These are phyloP conservation scores for Euphorbia peplus DNA, from an alignment of 345 rosid genomes.

Conservation along the genomic window DNA sequence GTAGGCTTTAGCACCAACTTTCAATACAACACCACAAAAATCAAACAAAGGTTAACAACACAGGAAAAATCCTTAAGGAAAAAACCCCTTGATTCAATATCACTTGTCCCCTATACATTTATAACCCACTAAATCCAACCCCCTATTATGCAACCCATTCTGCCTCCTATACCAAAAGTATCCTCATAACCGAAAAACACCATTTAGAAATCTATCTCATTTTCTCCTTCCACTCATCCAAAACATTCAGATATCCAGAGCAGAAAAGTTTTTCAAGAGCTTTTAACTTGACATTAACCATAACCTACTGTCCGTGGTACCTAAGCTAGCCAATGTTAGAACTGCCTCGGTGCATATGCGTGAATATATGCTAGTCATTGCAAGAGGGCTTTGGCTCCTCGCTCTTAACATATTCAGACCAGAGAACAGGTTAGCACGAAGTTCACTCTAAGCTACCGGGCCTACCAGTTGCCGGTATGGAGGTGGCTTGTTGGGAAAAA, in stretches of 20 bases:
- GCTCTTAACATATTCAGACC: conserved; percentile 56
- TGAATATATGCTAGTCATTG: conserved; percentile 58
- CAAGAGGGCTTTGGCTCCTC: conserved; percentile 34
- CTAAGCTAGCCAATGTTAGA: conserved; percentile 25
- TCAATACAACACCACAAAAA: neutral
- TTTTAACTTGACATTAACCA: conserved; percentile 17
- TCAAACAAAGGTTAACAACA: neutral
- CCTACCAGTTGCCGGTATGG: conserved; percentile 51
- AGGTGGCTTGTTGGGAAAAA: conserved; percentile 40
- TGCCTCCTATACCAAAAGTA: neutral
- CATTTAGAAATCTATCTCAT: neutral
- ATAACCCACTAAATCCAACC: neutral
- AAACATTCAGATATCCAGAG: neutral
- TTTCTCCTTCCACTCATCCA: conserved; percentile 1
- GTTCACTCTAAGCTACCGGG: conserved; percentile 43
- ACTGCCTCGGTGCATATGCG: conserved; percentile 28
- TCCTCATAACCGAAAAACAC: conserved; percentile 6
- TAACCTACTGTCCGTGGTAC: conserved; percentile 15
- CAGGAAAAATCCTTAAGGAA: neutral
- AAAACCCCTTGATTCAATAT: conserved; percentile 16
- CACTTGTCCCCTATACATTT: conserved; percentile 34
- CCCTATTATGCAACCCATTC: conserved; percentile 11
- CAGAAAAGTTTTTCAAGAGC: conserved; percentile 10
- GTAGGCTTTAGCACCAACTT: neutral
- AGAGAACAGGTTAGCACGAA: conserved; percentile 13